Percentiles rank a stretch among this genome's conserved stretches.
Conservation (phyloP, 768 basidiomycete genomes). For the Tubosaeta sp. region DNA sequence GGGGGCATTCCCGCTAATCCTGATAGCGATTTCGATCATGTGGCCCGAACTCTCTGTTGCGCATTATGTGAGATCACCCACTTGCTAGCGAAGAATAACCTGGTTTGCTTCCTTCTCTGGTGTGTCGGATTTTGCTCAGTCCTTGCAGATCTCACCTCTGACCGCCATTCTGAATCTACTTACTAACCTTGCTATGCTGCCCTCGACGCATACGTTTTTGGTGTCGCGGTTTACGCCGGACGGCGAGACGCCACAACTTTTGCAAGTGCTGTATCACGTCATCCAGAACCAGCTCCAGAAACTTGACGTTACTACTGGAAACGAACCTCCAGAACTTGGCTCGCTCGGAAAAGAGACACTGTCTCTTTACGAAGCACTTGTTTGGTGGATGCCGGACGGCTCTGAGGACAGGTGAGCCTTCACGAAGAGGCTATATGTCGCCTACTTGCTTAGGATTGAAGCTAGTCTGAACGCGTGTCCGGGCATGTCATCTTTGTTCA, state of each 20-base stretch:
- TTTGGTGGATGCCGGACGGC: conserved; percentile 45
- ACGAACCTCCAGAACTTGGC: conserved; percentile 20
- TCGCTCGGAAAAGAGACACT: conserved; percentile 40
- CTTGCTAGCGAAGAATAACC: conserved; percentile 32
- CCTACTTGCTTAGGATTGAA: neutral
- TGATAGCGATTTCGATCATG: conserved; percentile 15
- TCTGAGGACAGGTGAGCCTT: conserved; percentile 32
- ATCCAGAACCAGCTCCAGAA: conserved; percentile 38
- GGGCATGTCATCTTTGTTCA: conserved; percentile 38
- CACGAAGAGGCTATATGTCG: neutral
- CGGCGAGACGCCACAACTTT: conserved; percentile 30
- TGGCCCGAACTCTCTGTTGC: conserved; percentile 28
- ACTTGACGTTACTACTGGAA: conserved; percentile 28
- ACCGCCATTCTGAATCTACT: conserved; percentile 53
- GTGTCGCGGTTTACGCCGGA: conserved; percentile 28
- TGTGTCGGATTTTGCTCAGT: conserved; percentile 6
- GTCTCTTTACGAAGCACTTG: conserved; percentile 51
- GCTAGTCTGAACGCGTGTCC: conserved; percentile 38
- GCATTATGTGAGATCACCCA: conserved; percentile 40
- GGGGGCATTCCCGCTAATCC: conserved; percentile 21
- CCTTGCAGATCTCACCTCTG: conserved; percentile 41
- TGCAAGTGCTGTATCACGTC: conserved; percentile 38
- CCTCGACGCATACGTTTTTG: conserved; percentile 41
- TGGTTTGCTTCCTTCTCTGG: conserved; percentile 34
- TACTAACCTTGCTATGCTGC: conserved; percentile 42